Evolutionary conservation across 2,329 filamentous ascomycete species (phyloP), one percentile per base, ranked within the genome.

Genomic region (Fusarium hostae): DNA sequence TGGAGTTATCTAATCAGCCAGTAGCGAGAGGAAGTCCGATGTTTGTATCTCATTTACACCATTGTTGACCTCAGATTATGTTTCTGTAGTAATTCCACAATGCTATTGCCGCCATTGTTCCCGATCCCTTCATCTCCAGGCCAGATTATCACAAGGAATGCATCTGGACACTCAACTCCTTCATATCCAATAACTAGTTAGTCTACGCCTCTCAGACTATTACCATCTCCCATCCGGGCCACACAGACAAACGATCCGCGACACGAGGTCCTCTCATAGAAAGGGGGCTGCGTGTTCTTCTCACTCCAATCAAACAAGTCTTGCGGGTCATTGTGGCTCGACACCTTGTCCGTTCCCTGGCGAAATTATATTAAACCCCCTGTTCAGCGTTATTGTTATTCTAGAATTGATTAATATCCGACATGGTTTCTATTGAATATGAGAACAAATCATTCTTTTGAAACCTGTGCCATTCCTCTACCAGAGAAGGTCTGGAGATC

Each of bases 251-350:
- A 66, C 61, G 74, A 76, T 75, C 67, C 74, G 64, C 61, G 67
- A 73, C 74, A 76, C 74, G 75, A 76, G 69, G 66, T 63, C 75
- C 61, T 66, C 66, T 40, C 52, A 59, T 34, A 51, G 73, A 68
- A 74, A 76, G 72, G 73, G 73, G 73, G 64, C 58, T 45, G 35
- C 39, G 24, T 18, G 37, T 32, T 65, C 69, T 40, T 39, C 20
- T 16, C 12, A 45, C 43, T 65, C 71, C 74, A 76, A 76, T 74
- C 65, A 71, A 55, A 48, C 40, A 32, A 44, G 34, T 34, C 34
- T 52, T 32, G 68, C 70, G 73, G 73, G 73, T 72, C 30, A 47
- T 60, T 75, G 71, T 76, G 74, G 74, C 74, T 76, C 74, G 71
- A 76, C 63, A 66, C 60, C 71, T 68, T 76, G 73, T 75, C 71